Base-by-base conservation (phyloP, 169 alveolate genomes). In the Besnoitia besnoiti region DNA sequence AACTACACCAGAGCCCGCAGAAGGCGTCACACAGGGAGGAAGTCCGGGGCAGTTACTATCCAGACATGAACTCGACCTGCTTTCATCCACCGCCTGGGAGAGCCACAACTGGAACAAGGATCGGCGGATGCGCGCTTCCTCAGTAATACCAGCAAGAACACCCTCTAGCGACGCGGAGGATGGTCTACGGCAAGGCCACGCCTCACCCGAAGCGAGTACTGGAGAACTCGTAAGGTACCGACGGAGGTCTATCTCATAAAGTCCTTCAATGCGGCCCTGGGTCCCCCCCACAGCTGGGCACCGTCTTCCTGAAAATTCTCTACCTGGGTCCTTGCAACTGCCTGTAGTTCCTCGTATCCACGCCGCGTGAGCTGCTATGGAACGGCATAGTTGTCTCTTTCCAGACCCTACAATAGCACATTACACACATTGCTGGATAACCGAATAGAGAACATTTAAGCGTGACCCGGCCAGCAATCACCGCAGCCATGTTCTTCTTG, bases 311-410 rank as follows among this genome's bases (percentile, higher is more conserved):
- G 21, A 12, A 10, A 14, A 8, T 24, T n/a, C 42, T 14, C 80
- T n/a, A 67, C 80, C 8, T 21, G 80, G 39, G 80, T 10, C 24
- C 24, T 1, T 16, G n/a, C 50, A 46, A 4, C n/a, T 35, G 59
- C 33, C 87, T n/a, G 42, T 35, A 37, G 16, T n/a, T 21, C 39
- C 61, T 46, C 87, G 87, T 21, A 77, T 21, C 87, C 87, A 77
- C 2, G 87, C 61, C 50, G 87, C 87, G 40, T 77, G 87, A 21
- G 87, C 87, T 27, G 87, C 87, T 77, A 77, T 30, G 24, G 87
- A 21, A 46, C 87, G 87, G 59, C 87, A 77, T 3, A 77, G 59
- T 27, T 77, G 87, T n/a, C 59, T 21, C 59, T 77, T 77, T 40
- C 87, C 87, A 21, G 87, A 16, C n/a, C 87, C 87, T 77, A 59